Base-by-base conservation (phyloP, 2,329 filamentous ascomycete species). In the Apiospora arundinis region DNA sequence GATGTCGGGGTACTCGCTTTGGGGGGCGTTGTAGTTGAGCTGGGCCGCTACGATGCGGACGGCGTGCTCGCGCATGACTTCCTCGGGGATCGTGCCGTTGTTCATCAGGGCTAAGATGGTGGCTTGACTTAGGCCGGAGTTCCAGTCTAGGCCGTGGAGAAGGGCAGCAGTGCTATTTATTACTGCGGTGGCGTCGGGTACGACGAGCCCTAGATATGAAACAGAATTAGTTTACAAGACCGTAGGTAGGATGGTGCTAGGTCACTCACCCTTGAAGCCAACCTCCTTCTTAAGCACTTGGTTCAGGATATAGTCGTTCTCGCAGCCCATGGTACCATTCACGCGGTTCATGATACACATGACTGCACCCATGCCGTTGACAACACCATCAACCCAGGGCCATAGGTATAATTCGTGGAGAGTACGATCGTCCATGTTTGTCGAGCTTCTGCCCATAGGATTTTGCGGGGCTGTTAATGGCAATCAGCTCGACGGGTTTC, bases 291-390 rank as follows among this genome's bases (percentile, higher is more conserved):
- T 80, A 18, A 80, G 72, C 45, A 76, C 71, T 2, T 67, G 69
- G 42, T 72, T 74, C 8, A 77, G 72, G 8, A 78, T 72, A 4
- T 75, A 49, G 2, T 75, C 60, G 44, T 73, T 79, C 70, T 80
- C 76, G 71, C 78, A 79, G 0, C 74, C 74, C 16, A 70, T 70
- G 3, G 72, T 75, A 12, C 72, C 73, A 66, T 77, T 77, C 65
- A 78, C 73, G 11, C 69, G 69, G 70, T 76, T 77, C 75, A 76
- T 76, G 67, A 70, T 74, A 71, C 76, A 78, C 77, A 78, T 78
- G 56, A 72, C 73, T 4, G 72, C 74, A 6, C 71, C 73, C 18
- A 75, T 69, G 3, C 76, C 77, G 7, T 68, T 70, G 56, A 74
- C 70, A 21, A 76, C 66, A 3, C 70, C 71, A 60, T 78, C 75